Evolutionary conservation across 148 eudicot genomes (phyloP).

Genomic region (Drosera capensis): DNA sequence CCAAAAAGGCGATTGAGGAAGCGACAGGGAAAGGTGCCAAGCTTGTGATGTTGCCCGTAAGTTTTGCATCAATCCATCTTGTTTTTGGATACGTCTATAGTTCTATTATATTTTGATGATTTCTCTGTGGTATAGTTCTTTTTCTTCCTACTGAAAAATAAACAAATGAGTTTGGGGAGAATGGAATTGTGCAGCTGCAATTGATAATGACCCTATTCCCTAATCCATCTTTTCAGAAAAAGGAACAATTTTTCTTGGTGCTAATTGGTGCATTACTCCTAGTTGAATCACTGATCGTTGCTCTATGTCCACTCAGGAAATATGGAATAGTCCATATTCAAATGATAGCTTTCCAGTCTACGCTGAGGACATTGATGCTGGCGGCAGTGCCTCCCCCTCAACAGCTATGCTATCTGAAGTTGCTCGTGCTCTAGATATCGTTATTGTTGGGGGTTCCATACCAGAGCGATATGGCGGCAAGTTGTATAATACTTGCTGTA

Average conservation of each 20-base stretch:
- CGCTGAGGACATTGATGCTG: constrained; percentile 88
- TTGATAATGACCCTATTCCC: no score
- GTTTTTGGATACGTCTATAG: no score
- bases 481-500: constrained; percentile 79
- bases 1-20: constrained; percentile 49
- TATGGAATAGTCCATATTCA: constrained; percentile 93
- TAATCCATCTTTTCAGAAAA: no score
- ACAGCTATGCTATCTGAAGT: constrained; percentile 82
- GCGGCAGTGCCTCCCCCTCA: constrained; percentile 68
- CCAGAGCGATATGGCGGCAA: constrained; percentile 71
- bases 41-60: constrained; percentile 64
- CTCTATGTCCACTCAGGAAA: constrained; percentile 42
- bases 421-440: constrained; percentile 42
- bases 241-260: no score
- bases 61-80: no score
- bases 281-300: background rate
- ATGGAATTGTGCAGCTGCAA: no score
- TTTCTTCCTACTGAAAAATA: no score
- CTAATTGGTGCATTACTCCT: background rate
- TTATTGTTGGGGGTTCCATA: constrained; percentile 88
- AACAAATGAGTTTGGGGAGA: no score
- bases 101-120: no score
- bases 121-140: no score
- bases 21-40: constrained; percentile 65
- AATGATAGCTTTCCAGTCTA: constrained; percentile 72